Percentiles rank a stretch among this genome's conserved stretches.
phyloP scores from a whole-genome alignment of 106 monocot species.

The Vanilla planifolia region DNA sequence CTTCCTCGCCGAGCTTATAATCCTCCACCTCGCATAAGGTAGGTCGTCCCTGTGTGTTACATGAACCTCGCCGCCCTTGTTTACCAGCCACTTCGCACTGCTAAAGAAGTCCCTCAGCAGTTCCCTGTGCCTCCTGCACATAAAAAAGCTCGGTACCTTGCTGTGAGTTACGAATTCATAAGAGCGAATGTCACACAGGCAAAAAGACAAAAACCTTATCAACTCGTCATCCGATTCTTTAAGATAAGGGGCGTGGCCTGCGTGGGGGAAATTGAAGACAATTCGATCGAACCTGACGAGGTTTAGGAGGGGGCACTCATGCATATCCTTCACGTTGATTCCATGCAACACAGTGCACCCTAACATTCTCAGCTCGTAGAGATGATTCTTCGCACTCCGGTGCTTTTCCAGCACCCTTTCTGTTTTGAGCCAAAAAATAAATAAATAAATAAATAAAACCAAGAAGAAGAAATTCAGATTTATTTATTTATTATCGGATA shows the following conservation, averaged over 20 bases:
- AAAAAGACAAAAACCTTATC: background rate
- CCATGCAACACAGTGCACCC: conserved; percentile 15
- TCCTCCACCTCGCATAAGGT: conserved; percentile 10
- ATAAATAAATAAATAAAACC: background rate
- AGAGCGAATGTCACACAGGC: background rate
- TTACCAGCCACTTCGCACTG: background rate
- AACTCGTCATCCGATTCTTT: conserved; percentile 1
- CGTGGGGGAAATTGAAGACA: conserved; percentile 67
- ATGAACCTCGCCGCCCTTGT: conserved; percentile 1
- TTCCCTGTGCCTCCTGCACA: conserved; percentile 3
- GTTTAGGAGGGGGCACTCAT: conserved; percentile 17
- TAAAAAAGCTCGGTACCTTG: background rate
- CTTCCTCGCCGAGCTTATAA: conserved; percentile 13
- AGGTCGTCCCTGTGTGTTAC: conserved; percentile 7
- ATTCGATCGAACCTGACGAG: conserved; percentile 41
- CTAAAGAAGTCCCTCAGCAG: conserved; percentile 7
- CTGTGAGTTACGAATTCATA: background rate
- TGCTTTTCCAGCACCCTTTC: conserved; percentile 5
- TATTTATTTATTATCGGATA: background rate
- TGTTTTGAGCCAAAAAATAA: background rate
- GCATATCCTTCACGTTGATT: conserved; percentile 17
- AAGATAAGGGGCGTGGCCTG: conserved; percentile 10
- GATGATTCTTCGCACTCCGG: background rate
- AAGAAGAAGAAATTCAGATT: background rate
- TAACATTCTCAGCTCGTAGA: background rate